phyloP scores from a whole-genome alignment of 441 rosid species.

The Populus hybrid region DNA sequence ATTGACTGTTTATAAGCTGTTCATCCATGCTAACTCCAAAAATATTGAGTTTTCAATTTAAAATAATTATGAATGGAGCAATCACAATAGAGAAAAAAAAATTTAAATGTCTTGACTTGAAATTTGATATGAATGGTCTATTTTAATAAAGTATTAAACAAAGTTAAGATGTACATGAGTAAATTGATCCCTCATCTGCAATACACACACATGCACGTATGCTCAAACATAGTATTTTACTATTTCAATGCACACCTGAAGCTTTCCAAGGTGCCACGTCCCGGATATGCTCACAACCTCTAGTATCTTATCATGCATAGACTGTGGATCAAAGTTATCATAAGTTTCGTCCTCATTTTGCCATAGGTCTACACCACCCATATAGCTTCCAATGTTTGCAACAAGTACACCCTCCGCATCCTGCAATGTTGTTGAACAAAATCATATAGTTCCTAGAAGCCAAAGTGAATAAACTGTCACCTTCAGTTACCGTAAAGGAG shows the following conservation, averaged over 20 bases:
- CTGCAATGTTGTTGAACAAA: conserved; percentile 36
- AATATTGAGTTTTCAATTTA: not conserved
- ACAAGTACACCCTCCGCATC: conserved; percentile 97
- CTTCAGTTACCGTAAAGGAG: not conserved
- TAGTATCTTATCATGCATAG: conserved; percentile 93
- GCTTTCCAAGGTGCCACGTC: conserved; percentile 98
- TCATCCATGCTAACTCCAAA: not conserved
- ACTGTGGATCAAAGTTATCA: conserved; percentile 89
- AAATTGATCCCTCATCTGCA: not conserved
- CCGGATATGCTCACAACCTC: conserved; percentile 98
- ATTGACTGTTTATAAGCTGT: not conserved
- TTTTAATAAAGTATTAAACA: not conserved
- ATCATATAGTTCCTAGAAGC: conserved; percentile 13
- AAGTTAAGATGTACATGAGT: not conserved
- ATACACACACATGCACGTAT: not conserved
- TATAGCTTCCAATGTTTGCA: conserved; percentile 97
- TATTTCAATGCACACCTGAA: conserved; percentile 55
- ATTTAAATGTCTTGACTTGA: not conserved
- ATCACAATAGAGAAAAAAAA: not conserved
- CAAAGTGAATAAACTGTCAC: not conserved
- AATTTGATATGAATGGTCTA: not conserved
- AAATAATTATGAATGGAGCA: not conserved
- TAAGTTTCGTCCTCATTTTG: conserved; percentile 88
- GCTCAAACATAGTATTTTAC: not conserved
- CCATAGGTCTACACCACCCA: conserved; percentile 99